Base-by-base conservation (phyloP, 2,329 filamentous ascomycete species). In the Myriangium duriaei region DNA sequence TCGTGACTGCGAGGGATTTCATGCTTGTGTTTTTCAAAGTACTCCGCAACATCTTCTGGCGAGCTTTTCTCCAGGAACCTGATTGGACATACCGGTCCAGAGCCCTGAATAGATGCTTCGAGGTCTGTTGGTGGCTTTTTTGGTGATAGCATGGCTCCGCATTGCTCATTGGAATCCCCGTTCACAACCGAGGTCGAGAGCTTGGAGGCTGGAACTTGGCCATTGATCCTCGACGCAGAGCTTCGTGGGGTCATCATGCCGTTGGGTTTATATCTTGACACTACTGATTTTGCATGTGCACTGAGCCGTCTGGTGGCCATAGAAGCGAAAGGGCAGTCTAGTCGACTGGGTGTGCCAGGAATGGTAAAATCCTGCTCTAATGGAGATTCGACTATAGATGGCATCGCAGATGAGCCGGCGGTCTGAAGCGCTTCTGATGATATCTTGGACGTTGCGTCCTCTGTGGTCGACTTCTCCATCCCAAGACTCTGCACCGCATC, bases 11-110 rank as follows among this genome's bases (percentile, higher is more conserved):
- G 76, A 7, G 88, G 88, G 38, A 96, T 73, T 58, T 94, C 82
- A 60, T 96, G 87, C 58, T 95, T 95, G 64, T 95, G 87, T 37
- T 79, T 86, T 57, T 95, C 84, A 52, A 96, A 85, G 57, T 94
- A 96, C 52, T 81, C 76, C 11, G 88, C 88, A 44, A 96, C 79
- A 55, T 95, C 87, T 62, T 94, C 84, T 2, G 88, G 84, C 2
- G 85, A 86, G 54, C 94, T 87, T 57, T 93, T 80, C 58, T 95
- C 81, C 54, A 95, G 68, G 62, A 81, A 95, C 33, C 88, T 81
- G 43, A 96, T 96, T 2, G 88, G 88, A 58, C 88, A 96, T 54
- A 85, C 85, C 40, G 74, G 61, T n/a, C 52, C 57, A 12, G 45
- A 45, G 16, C 43, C 43, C 32, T 45, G 43, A 3, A 42, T 37